A percentile compares a stretch with the other conserved stretches of the same genome.
Conservation (phyloP, 768 basidiomycete species). For the Auriscalpium vulgare region DNA sequence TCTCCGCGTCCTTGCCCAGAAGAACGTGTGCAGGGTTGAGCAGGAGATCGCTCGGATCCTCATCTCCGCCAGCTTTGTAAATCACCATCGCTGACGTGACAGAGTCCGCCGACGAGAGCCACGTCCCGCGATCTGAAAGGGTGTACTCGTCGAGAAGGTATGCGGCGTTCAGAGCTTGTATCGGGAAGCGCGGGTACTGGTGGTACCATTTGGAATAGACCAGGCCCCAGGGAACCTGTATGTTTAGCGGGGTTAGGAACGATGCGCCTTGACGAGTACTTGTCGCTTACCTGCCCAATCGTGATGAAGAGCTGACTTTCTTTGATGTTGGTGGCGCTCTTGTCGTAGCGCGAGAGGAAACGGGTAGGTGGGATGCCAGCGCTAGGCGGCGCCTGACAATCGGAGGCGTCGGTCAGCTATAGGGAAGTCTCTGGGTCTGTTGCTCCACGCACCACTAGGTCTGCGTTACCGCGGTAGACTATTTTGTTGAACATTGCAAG, state of each 20-base stretch:
- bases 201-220: slow-evolving; percentile 52
- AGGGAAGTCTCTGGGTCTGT: slow-evolving; percentile 5
- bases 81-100: slow-evolving; percentile 28
- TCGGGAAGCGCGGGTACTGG: slow-evolving; percentile 45
- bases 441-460: slow-evolving; percentile 26
- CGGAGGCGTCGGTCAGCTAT: background rate
- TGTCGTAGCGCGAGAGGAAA: slow-evolving; percentile 50
- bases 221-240: slow-evolving; percentile 46
- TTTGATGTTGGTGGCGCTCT: slow-evolving; percentile 53
- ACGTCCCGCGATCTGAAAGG: slow-evolving; percentile 42
- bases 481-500: slow-evolving; percentile 41
- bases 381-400: background rate
- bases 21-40: slow-evolving; percentile 44
- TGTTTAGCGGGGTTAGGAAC: background rate
- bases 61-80: slow-evolving; percentile 35
- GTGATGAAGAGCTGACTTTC: slow-evolving; percentile 40
- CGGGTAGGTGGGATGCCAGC: slow-evolving; percentile 25
- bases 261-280: background rate
- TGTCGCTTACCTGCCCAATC: slow-evolving; percentile 36
- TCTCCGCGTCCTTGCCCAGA: slow-evolving; percentile 21
- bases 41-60: slow-evolving; percentile 20
- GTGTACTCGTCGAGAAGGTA: slow-evolving; percentile 44
- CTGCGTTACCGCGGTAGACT: slow-evolving; percentile 34
- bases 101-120: slow-evolving; percentile 31
- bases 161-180: slow-evolving; percentile 40